Conservation (phyloP, 2,329 filamentous ascomycete genomes). For the Fusarium tjaetaba region DNA sequence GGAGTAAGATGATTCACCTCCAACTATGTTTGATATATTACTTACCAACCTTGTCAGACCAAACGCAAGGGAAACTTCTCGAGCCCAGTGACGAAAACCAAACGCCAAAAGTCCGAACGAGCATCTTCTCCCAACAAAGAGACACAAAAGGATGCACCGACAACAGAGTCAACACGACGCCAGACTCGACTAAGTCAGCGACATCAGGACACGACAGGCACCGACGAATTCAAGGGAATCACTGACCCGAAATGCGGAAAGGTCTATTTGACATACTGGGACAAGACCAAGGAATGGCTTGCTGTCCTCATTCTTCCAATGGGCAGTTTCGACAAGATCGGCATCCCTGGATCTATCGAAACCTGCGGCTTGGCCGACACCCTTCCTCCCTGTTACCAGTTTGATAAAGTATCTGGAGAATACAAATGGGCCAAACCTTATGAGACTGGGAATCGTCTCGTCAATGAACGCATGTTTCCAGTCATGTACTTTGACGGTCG, state of each 20-base stretch:
- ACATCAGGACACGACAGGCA: not conserved
- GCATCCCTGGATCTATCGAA: not conserved
- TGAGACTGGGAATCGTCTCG: slow-evolving; percentile 1
- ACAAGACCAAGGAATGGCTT: slow-evolving; percentile 11
- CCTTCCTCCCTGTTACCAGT: not conserved
- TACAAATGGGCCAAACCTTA: slow-evolving; percentile 22
- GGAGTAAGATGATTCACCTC: not conserved
- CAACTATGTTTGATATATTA: not conserved
- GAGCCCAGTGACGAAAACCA: not conserved
- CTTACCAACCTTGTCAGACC: not conserved
- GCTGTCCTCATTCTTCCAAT: slow-evolving; percentile 7
- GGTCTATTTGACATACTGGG: slow-evolving; percentile 7
- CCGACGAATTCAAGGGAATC: not conserved
- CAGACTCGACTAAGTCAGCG: not conserved
- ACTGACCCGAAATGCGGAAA: not conserved
- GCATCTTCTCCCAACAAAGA: not conserved
- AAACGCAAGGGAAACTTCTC: not conserved
- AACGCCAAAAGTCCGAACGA: not conserved
- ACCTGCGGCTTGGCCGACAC: not conserved
- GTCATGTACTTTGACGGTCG: slow-evolving; percentile 37
- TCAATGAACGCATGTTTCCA: slow-evolving; percentile 26
- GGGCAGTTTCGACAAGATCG: slow-evolving; percentile 1
- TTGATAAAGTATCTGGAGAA: not conserved
- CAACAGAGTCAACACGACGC: not conserved
- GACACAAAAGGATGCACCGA: not conserved